These are phyloP conservation scores for Dactylellina drechsleri DNA, from an alignment of 2,329 filamentous ascomycete genomes.

Conservation along the genomic window DNA sequence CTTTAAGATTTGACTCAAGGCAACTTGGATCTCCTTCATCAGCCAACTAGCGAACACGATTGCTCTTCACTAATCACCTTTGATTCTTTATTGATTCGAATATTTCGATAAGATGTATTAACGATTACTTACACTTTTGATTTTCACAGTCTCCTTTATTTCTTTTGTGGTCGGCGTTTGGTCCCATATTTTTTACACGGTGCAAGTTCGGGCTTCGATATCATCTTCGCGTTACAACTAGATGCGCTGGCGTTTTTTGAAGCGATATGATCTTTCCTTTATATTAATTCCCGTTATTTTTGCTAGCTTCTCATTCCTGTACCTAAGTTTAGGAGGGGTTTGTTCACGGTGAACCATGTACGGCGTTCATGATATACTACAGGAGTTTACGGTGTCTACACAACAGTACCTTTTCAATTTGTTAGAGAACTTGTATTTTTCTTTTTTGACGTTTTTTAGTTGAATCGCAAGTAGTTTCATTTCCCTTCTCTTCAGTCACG, in stretches of 20 bases:
- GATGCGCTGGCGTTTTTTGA: slow-evolving; percentile 53
- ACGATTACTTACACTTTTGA: not conserved
- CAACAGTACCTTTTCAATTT: slow-evolving; percentile 16
- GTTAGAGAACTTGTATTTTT: slow-evolving; percentile 23
- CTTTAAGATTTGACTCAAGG: slow-evolving; percentile 50
- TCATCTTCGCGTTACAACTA: slow-evolving; percentile 37
- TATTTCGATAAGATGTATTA: slow-evolving; percentile 32
- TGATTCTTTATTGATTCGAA: slow-evolving; percentile 13
- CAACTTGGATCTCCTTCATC: slow-evolving; percentile 51
- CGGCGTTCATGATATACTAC: slow-evolving; percentile 38
- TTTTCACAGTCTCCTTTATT: slow-evolving; percentile 6
- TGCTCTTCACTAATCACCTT: slow-evolving; percentile 8
- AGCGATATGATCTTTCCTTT: slow-evolving; percentile 27
- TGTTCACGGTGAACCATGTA: slow-evolving; percentile 24
- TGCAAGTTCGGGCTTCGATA: slow-evolving; percentile 22
- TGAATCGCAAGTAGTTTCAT: slow-evolving; percentile 4
- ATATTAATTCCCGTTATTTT: not conserved
- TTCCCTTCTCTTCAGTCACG: slow-evolving; percentile 13
- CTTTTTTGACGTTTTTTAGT: not conserved
- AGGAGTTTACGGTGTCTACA: slow-evolving; percentile 32
- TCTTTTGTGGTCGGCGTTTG: slow-evolving; percentile 37
- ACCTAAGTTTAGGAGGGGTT: slow-evolving; percentile 1
- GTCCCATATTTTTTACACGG: slow-evolving; percentile 21
- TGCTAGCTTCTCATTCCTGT: slow-evolving; percentile 8
- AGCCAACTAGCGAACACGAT: slow-evolving; percentile 16